A percentile compares a stretch with the other conserved stretches of the same genome.
Evolutionary conservation across 345 rosid species (phyloP).

Genomic region (Gossypium herbaceum): DNA sequence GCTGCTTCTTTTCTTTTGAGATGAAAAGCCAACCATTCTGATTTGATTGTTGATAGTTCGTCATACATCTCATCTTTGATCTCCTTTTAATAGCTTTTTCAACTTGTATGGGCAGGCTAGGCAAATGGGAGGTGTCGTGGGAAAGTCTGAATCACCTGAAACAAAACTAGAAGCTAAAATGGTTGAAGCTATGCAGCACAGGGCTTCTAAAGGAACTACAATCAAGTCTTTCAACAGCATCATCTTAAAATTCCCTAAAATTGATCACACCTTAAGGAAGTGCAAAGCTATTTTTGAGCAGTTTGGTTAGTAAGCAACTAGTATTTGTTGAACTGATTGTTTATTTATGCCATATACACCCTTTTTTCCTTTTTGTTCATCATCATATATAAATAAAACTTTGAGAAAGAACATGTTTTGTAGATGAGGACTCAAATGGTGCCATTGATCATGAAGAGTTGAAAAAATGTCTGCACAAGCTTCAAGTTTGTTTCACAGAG

Average conservation of each 20-base stretch:
- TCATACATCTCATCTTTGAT: neutral
- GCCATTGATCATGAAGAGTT: constrained; percentile 78
- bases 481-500: constrained; percentile 64
- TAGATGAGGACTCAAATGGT: constrained; percentile 85
- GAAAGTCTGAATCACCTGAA: constrained; percentile 49
- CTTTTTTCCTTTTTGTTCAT: neutral
- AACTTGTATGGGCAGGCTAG: constrained; percentile 17
- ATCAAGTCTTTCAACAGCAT: constrained; percentile 79
- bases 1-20: neutral
- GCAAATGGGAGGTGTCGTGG: constrained; percentile 62
- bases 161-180: constrained; percentile 80
- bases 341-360: neutral
- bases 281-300: constrained; percentile 80
- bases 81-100: neutral
- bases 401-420: constrained; percentile 4
- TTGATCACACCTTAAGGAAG: constrained; percentile 70
- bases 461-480: constrained; percentile 61
- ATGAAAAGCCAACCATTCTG: neutral
- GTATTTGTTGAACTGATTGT: neutral
- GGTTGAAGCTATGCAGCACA: constrained; percentile 70
- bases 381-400: neutral
- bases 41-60: neutral
- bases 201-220: constrained; percentile 58
- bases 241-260: constrained; percentile 87
- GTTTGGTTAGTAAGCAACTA: constrained; percentile 52